Evolutionary conservation across 2,329 filamentous ascomycete species (phyloP).

Genomic region (Clarireedia paspali): DNA sequence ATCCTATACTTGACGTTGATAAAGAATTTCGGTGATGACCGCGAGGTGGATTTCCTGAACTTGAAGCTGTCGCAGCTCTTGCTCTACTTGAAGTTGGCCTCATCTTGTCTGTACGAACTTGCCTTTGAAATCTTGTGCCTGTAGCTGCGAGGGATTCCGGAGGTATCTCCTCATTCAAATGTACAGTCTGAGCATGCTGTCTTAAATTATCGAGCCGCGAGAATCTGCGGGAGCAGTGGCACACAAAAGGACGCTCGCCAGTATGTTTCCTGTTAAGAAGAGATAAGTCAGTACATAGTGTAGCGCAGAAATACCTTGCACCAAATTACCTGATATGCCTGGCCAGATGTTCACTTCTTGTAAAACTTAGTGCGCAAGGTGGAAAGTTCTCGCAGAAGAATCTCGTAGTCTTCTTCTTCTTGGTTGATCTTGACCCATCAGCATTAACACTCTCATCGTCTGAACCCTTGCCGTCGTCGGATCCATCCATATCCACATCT

Average conservation of each 20-base stretch:
- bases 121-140: constrained; percentile 83
- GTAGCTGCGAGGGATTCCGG: constrained; percentile 88
- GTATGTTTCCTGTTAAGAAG: constrained; percentile 71
- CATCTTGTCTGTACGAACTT: constrained; percentile 81
- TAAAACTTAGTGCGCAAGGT: constrained; percentile 90
- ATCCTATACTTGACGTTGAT: constrained; percentile 80
- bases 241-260: constrained; percentile 92
- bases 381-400: constrained; percentile 97
- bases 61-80: constrained; percentile 70
- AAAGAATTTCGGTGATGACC: constrained; percentile 77
- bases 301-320: neutral
- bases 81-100: constrained; percentile 65
- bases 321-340: constrained; percentile 74
- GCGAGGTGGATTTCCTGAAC: constrained; percentile 59
- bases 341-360: constrained; percentile 88
- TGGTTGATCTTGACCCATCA: constrained; percentile 62
- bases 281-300: constrained; percentile 12
- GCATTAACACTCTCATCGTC: constrained; percentile 58
- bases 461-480: constrained; percentile 42
- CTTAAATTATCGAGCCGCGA: constrained; percentile 90
- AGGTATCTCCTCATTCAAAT: constrained; percentile 95
- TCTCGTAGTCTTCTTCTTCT: constrained; percentile 93
- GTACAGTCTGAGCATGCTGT: constrained; percentile 95
- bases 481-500: constrained; percentile 70
- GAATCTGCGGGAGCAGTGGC: constrained; percentile 88